Base-by-base conservation (phyloP, 139 green algal genomes). In the Klebsormidium nitens region DNA sequence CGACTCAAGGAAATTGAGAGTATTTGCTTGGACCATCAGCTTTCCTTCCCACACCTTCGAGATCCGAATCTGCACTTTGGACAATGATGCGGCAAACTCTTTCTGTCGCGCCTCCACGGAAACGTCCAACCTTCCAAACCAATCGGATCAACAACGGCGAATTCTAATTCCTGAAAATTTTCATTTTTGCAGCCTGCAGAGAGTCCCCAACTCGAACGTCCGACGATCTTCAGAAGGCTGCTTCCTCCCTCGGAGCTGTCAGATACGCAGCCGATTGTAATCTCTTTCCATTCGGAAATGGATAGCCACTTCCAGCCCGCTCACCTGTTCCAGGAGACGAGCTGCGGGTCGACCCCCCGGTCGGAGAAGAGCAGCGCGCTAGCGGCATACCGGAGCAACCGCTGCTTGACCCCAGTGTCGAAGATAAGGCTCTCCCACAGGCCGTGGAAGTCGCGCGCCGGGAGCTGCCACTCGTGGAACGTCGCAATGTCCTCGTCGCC, bases 341-440 rank as follows among this genome's bases (percentile, higher is more conserved):
- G 64, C 42, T 87, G 69, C 3, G 60, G 42, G 73, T 90, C 71
- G n/a, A 98, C 92, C 1, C 82, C 76, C 2, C 28, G 19, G 14
- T 96, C 80, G 1, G 78, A 70, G 76, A 98, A 97, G 28, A 91
- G 71, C 70, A 97, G 83, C 2, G 92, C 89, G n/a, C 65, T 92
- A 31, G 35, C 63, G 34, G 92, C 87, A 73, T 96, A 97, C 14
- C 48, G 47, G 61, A 96, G 74, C 70, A 97, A 82, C 11, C 85
- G 78, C 44, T 68, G 47, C 81, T 96, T 95, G 50, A 96, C 75
- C 36, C 72, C 63, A 4, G 28, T 76, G 23, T 95, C 90, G 66
- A 89, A 96, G n/a, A 91, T 70, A 26, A 96, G 83, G 11, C 69
- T 74, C 36, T 93, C 87, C 91, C 91, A 96, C 17, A 85, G 48